These are phyloP conservation scores for Tulasnella sp. DNA, from an alignment of 768 basidiomycete species.

Conservation along the genomic window DNA sequence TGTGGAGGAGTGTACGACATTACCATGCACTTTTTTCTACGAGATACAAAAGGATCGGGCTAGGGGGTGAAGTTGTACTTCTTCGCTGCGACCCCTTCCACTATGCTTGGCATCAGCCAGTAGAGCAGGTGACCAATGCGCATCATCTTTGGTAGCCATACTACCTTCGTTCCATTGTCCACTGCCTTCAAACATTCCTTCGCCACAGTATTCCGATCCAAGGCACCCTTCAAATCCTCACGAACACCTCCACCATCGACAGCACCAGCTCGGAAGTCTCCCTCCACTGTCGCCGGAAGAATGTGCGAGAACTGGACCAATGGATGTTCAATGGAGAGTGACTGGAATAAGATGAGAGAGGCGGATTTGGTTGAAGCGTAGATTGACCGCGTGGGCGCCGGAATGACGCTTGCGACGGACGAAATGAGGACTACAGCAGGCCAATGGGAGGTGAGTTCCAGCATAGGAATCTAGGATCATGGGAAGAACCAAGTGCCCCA, in stretches of 20 bases:
- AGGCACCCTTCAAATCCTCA: constrained; percentile 26
- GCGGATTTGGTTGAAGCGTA: constrained; percentile 79
- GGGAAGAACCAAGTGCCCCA: neutral
- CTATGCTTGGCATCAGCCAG: constrained; percentile 46
- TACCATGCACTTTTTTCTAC: no score
- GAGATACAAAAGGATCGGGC: no score
- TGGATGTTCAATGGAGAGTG: constrained; percentile 70
- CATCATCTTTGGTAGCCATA: constrained; percentile 43
- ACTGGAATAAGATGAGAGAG: constrained; percentile 60
- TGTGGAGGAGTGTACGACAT: no score
- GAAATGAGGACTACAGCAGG: constrained; percentile 73
- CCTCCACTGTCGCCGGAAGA: constrained; percentile 49
- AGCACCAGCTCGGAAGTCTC: constrained; percentile 59
- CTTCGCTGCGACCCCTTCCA: constrained; percentile 44
- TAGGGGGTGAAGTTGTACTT: constrained; percentile 46
- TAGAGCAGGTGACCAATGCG: constrained; percentile 41
- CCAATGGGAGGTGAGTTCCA: constrained; percentile 45
- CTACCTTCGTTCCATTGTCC: constrained; percentile 41
- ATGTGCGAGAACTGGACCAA: constrained; percentile 46
- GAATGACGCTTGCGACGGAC: constrained; percentile 62
- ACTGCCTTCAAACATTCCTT: constrained; percentile 44
- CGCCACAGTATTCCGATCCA: constrained; percentile 51
- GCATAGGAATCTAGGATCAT: constrained; percentile 53
- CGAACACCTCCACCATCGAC: constrained; percentile 42
- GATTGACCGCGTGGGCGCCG: constrained; percentile 72